Evolutionary conservation across 805 yeast genomes (phyloP).

Genomic region (Candida pseudoglaebosa): DNA sequence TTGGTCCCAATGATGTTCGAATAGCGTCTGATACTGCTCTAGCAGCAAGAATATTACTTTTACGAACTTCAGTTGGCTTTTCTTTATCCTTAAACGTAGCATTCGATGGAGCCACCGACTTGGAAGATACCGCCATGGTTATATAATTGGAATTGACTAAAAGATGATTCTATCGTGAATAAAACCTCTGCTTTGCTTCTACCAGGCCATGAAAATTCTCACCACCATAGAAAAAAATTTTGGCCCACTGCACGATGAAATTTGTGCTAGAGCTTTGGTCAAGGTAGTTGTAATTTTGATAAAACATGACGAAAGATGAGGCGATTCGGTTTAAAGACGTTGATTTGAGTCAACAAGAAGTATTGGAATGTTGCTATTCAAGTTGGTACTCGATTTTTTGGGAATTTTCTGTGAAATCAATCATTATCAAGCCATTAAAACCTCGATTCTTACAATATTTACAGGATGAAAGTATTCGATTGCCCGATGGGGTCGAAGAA

Average conservation of each 20-base stretch:
- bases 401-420: slow-evolving; percentile 17
- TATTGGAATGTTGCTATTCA: slow-evolving; percentile 32
- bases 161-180: no score
- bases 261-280: no score
- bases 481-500: slow-evolving; percentile 14
- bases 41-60: slow-evolving; percentile 85
- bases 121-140: slow-evolving; percentile 1
- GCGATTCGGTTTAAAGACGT: slow-evolving; percentile 28
- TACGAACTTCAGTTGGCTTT: slow-evolving; percentile 92
- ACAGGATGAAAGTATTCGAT: slow-evolving; percentile 20
- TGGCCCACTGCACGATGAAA: no score
- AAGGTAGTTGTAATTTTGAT: no score
- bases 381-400: slow-evolving; percentile 28
- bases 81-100: slow-evolving; percentile 91
- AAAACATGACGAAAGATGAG: slow-evolving; percentile 14
- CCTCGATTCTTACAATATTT: slow-evolving; percentile 30
- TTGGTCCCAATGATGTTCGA: slow-evolving; percentile 94
- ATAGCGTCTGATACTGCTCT: slow-evolving; percentile 94
- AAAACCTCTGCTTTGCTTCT: no score
- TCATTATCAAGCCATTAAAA: slow-evolving; percentile 32
- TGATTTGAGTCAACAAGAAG: slow-evolving; percentile 20
- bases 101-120: slow-evolving; percentile 51
- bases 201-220: neutral
- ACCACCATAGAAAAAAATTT: neutral
- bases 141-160: no score